phyloP scores from a whole-genome alignment of 2,329 filamentous ascomycete genomes.

The Emmonsia crescens region DNA sequence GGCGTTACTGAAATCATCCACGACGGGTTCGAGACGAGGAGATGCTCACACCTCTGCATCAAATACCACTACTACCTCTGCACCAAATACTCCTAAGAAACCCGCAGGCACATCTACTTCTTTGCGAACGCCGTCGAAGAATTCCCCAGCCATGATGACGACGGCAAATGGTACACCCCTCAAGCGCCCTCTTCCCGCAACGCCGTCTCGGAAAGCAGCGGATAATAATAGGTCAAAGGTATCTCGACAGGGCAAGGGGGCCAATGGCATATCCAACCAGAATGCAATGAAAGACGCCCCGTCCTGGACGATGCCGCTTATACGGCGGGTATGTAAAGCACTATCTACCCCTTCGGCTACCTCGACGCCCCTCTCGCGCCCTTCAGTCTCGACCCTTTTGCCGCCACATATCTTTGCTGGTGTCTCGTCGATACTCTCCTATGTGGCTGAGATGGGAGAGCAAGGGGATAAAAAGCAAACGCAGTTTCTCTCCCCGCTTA shows the following conservation, averaged over 20 bases:
- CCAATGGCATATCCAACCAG: conserved; percentile 17
- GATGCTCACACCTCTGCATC: conserved; percentile 11
- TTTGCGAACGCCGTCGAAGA: conserved; percentile 7
- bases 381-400: conserved; percentile 38
- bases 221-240: not conserved
- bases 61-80: conserved; percentile 9
- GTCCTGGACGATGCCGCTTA: conserved; percentile 58
- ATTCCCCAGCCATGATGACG: conserved; percentile 5
- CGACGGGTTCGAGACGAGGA: conserved; percentile 24
- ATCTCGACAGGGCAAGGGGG: conserved; percentile 5
- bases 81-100: conserved; percentile 15
- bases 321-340: conserved; percentile 54
- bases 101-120: conserved; percentile 19
- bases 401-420: conserved; percentile 66
- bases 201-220: conserved; percentile 5
- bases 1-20: conserved; percentile 42
- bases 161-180: not conserved
- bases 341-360: conserved; percentile 43
- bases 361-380: conserved; percentile 27
- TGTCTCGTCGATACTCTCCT: conserved; percentile 48
- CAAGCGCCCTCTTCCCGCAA: not conserved
- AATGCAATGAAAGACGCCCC: conserved; percentile 36
- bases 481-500: conserved; percentile 10
- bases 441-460: conserved; percentile 29
- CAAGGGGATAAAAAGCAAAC: conserved; percentile 18